phyloP scores from a whole-genome alignment of 169 alveolate genomes.

The Cystoisospora suis region DNA sequence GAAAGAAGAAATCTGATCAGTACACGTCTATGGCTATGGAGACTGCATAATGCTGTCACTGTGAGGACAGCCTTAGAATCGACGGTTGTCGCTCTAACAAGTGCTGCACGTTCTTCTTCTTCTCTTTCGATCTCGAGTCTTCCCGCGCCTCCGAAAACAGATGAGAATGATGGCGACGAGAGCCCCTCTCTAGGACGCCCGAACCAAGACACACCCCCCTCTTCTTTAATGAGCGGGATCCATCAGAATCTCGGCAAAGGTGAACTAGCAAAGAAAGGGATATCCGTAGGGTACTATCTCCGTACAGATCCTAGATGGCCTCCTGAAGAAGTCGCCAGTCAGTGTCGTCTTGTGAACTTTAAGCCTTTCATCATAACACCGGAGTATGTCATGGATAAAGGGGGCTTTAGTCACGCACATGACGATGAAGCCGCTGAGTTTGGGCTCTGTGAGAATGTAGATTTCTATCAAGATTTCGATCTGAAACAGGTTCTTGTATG shows the following conservation, averaged over 20 bases:
- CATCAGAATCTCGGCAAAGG: neutral
- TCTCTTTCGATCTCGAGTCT: no score
- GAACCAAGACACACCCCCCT: no score
- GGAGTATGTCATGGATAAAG: neutral
- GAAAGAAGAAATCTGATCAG: conserved; percentile 12
- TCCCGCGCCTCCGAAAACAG: neutral
- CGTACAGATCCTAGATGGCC: conserved; percentile 27
- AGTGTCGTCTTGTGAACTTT: neutral
- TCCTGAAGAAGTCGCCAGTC: neutral
- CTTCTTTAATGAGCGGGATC: neutral
- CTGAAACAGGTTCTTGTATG: neutral
- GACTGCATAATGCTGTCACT: conserved; percentile 62
- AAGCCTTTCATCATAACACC: neutral
- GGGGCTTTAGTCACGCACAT: no score
- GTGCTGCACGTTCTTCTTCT: neutral
- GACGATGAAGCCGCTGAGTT: neutral
- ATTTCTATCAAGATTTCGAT: neutral
- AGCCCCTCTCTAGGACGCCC: no score
- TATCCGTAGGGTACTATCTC: neutral
- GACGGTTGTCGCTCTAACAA: conserved; percentile 35
- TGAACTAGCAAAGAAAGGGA: neutral
- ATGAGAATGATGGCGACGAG: neutral
- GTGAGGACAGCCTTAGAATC: conserved; percentile 58
- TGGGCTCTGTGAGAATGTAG: neutral
- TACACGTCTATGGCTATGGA: conserved; percentile 60